Conservation (phyloP, 1,139 yeast species). For the Magnusiomyces suaveolens region DNA sequence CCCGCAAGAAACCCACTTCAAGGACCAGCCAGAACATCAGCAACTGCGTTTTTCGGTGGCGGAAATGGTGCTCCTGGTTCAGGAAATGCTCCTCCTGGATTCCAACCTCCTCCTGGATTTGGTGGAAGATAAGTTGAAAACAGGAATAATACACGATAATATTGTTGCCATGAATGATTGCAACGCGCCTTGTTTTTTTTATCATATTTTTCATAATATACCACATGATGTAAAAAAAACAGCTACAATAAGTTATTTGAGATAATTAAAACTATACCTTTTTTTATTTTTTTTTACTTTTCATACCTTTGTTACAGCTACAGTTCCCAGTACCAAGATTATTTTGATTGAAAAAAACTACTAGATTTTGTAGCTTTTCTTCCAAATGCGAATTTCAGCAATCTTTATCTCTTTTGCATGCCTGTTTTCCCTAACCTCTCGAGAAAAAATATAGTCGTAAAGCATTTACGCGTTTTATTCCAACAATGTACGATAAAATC, state of each 20-base stretch:
- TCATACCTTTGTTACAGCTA: too few species aligned
- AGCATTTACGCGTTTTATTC: too few species aligned
- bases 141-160: not conserved
- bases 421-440: too few species aligned
- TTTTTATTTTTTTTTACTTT: too few species aligned
- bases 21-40: slow-evolving; percentile 26
- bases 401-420: too few species aligned
- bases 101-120: slow-evolving; percentile 26
- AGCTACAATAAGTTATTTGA: not conserved
- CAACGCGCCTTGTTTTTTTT: not conserved
- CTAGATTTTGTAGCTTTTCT: too few species aligned
- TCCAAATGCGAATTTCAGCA: too few species aligned
- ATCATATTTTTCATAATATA: not conserved
- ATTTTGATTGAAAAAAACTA: too few species aligned
- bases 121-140: slow-evolving; percentile 9
- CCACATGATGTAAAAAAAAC: not conserved
- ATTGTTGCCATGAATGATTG: not conserved
- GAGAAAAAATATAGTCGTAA: too few species aligned
- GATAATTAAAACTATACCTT: too few species aligned
- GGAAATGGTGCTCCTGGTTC: slow-evolving; percentile 9
- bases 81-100: slow-evolving; percentile 22
- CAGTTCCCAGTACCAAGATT: too few species aligned
- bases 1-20: slow-evolving; percentile 18
- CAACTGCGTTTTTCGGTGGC: slow-evolving; percentile 18
- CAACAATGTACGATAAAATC: too few species aligned